Evolutionary conservation across 192 early-diverging fungal species (phyloP), one percentile per base, ranked within the genome.

Genomic region (Coemansia sp.): DNA sequence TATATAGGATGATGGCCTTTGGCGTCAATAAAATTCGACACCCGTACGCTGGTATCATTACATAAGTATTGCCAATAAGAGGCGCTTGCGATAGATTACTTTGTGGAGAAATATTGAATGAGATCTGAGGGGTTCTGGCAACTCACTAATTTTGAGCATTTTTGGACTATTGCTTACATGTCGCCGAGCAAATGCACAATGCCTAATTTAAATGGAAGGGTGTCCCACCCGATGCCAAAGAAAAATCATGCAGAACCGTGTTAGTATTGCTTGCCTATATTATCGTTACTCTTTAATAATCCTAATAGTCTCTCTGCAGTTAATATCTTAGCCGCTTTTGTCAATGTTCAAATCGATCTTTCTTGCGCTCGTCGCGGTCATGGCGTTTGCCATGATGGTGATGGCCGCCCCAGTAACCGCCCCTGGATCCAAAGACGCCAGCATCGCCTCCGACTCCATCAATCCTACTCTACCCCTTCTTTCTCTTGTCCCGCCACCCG

Each of bases 381-480:
- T 73, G 63, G 71, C 71, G 2, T 69, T 73, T 67, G 67, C 64
- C 64, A 79, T 79, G 76, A 70, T 73, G 76, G 76, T 58, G 5
- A 79, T 70, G 76, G 76, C 70, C 3, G 76, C 76, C 9, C 76
- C 76, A 0, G 55, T 59, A 0, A 18, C 65, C 1, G 45, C 61
- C 38, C 46, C 28, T 13, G 58, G 53, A 16, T 24, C 45, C 53
- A 71, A 65, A 57, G 67, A 35, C 14, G 35, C 53, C 11, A 64
- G 36, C 2, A 2, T 57, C 9, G 60, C 20, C n/a, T 28, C 33
- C n/a, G 18, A 35, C 26, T 34, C 43, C 18, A 58, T 31, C 13
- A 37, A 31, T 38, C 14, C 68, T 20, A 68, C 46, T 11, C 21
- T 33, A 5, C 16, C 59, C 5, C 31, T 43, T 11, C 40, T 65